These are phyloP conservation scores for Durio zibethinus DNA, from an alignment of 345 rosid species.

Conservation along the genomic window DNA sequence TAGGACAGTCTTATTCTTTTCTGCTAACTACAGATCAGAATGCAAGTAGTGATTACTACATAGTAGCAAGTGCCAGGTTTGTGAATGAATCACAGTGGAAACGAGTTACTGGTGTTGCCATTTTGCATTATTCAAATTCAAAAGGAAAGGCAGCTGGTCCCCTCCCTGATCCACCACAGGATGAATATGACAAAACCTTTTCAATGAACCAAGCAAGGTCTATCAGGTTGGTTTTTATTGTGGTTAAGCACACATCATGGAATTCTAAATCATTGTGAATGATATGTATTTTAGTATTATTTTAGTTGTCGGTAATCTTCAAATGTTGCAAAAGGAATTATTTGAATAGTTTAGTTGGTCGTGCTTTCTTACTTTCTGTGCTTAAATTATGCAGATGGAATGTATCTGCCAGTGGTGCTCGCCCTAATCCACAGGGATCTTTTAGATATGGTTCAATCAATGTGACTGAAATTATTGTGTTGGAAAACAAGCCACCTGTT, in stretches of 20 bases:
- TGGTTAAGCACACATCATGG: neutral
- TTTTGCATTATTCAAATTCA: slow-evolving; percentile 88
- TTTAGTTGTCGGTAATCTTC: neutral
- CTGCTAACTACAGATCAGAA: slow-evolving; percentile 94
- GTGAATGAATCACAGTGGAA: slow-evolving; percentile 87
- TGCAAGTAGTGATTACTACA: slow-evolving; percentile 93
- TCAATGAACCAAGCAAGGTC: slow-evolving; percentile 99
- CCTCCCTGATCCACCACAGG: slow-evolving; percentile 78
- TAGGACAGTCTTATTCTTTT: slow-evolving; percentile 90
- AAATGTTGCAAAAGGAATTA: neutral
- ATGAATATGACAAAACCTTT: slow-evolving; percentile 82
- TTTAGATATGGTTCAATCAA: slow-evolving; percentile 94
- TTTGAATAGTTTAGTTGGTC: neutral
- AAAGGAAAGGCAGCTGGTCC: slow-evolving; percentile 91
- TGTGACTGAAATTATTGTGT: slow-evolving; percentile 76
- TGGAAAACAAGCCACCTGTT: slow-evolving; percentile 73
- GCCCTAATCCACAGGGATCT: slow-evolving; percentile 98
- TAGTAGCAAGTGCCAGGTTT: slow-evolving; percentile 92
- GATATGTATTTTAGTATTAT: neutral
- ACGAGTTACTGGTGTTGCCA: slow-evolving; percentile 92
- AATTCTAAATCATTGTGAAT: neutral
- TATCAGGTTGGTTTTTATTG: slow-evolving; percentile 58
- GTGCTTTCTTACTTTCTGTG: slow-evolving; percentile 6
- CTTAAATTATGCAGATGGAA: slow-evolving; percentile 68
- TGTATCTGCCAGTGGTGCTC: slow-evolving; percentile 96